Base-by-base conservation (phyloP, 331 rosid species). In the Malus hybrid region DNA sequence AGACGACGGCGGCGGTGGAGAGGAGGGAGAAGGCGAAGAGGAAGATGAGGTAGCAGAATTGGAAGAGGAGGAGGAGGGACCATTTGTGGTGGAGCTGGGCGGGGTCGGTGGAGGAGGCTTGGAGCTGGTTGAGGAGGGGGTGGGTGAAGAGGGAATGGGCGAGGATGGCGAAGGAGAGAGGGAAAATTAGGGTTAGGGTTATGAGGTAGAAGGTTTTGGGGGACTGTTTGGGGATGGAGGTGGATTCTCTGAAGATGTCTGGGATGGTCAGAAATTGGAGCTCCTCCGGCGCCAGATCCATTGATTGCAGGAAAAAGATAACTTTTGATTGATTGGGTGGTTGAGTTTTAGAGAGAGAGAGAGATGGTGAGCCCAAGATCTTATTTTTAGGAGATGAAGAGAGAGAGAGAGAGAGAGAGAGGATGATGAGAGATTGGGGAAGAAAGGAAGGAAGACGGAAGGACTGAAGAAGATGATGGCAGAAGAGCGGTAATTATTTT, bases 101-200 rank as follows among this genome's bases (percentile, higher is more conserved):
- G 4, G 93, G 90, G 70, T 90, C 96, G 12, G 86, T 29, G 52
- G 79, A 80, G 0, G 95, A 96, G 34, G 76, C 75, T 66, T 95
- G 89, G 66, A 95, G 89, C 72, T 92, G 93, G 0, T 77, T 42
- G 1, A 95, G 78, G 32, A 95, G 74, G 0, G 97, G 97, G 77
- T 90, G 97, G n/a, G 99, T 92, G 91, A 92, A 95, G 76, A 95
- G 93, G 1, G 99, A 87, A 84, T 92, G 97, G 7, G 99, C 97
- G 14, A 95, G 62, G 77, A 92, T 90, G 20, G 97, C 99, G 24
- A 95, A 95, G 2, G 97, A 90, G 22, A 95, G 97, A 12, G 99
- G 99, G 63, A 95, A 92, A 24, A 95, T 80, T 8, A 95, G 84
- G 83, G 93, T 83, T 3, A 95, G 77, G 57, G 96, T 90, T 19